Conservation (phyloP, 352 stramenopile genomes). For the Globisporangium apiculatum region DNA sequence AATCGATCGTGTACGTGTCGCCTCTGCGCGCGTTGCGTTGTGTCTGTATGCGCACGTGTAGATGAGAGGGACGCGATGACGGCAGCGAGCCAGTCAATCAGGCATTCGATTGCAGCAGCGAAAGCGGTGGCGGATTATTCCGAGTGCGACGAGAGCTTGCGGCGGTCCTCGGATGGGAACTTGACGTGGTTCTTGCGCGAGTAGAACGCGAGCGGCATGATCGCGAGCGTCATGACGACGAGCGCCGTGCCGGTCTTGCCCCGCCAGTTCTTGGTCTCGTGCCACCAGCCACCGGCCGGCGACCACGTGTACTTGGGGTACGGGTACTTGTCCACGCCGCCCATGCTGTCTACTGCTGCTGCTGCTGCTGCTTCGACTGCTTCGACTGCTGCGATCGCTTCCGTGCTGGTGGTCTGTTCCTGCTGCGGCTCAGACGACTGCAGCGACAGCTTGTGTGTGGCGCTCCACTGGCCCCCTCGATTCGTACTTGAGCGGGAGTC, state of each 20-base stretch:
- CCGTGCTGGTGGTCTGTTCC: conserved; percentile 4
- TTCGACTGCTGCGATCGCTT: background rate
- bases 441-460: background rate
- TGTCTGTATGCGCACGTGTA: too few relatives aligned
- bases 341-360: conserved; percentile 32
- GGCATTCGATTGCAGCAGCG: too few relatives aligned
- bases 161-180: conserved; percentile 63
- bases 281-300: conserved; percentile 79
- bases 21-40: too few relatives aligned
- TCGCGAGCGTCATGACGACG: conserved; percentile 35
- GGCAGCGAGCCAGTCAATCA: background rate
- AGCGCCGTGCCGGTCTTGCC: conserved; percentile 62
- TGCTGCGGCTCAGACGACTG: too few relatives aligned
- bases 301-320: conserved; percentile 87
- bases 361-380: conserved; percentile 1
- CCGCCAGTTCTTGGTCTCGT: conserved; percentile 80
- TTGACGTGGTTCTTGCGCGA: conserved; percentile 63
- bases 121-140: background rate
- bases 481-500: background rate
- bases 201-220: conserved; percentile 48
- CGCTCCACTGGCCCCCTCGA: background rate
- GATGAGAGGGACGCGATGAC: too few relatives aligned
- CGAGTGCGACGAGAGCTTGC: conserved; percentile 28
- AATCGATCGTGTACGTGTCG: too few relatives aligned
- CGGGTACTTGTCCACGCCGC: conserved; percentile 75